Percentiles rank a stretch among this genome's conserved stretches.
Conservation (phyloP, 257 asterid genomes). For the Nicotiana noctiflora region DNA sequence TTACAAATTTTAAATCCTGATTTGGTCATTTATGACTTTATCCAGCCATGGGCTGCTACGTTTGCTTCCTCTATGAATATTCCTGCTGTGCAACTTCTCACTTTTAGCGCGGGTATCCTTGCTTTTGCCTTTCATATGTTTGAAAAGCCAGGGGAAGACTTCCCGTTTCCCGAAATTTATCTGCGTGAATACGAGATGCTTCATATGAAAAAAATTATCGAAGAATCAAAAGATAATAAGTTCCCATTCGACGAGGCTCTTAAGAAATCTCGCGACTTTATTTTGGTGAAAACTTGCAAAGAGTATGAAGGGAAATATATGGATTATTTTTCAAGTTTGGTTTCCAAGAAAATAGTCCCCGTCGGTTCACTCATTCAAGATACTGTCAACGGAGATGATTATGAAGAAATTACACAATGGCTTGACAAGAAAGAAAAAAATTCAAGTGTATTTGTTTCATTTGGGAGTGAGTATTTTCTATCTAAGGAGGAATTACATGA, state of each 20-base stretch:
- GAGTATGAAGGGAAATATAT: constrained; percentile 34
- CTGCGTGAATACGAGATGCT: constrained; percentile 9
- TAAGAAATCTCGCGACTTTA: neutral
- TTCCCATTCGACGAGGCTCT: neutral
- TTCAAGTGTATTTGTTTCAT: constrained; percentile 34
- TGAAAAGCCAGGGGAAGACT: neutral
- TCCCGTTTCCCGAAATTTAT: constrained; percentile 16
- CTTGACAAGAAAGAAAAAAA: constrained; percentile 22
- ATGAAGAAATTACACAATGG: constrained; percentile 19
- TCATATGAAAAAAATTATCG: neutral
- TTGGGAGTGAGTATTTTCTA: constrained; percentile 47
- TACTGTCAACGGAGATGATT: neutral
- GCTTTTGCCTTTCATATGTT: constrained; percentile 24
- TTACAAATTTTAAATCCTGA: constrained; percentile 24
- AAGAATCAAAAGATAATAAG: neutral
- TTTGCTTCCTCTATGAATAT: constrained; percentile 12
- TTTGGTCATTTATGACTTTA: constrained; percentile 33
- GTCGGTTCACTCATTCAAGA: constrained; percentile 43
- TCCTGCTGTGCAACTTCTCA: constrained; percentile 36
- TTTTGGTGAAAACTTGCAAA: constrained; percentile 31
- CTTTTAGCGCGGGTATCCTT: constrained; percentile 24
- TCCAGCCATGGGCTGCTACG: constrained; percentile 45
- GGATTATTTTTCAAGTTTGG: constrained; percentile 13
- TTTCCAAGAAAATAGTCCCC: constrained; percentile 24
- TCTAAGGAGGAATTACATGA: constrained; percentile 29